Evolutionary conservation across 805 yeast genomes (phyloP).

Genomic region (Saturnispora ahearnii): DNA sequence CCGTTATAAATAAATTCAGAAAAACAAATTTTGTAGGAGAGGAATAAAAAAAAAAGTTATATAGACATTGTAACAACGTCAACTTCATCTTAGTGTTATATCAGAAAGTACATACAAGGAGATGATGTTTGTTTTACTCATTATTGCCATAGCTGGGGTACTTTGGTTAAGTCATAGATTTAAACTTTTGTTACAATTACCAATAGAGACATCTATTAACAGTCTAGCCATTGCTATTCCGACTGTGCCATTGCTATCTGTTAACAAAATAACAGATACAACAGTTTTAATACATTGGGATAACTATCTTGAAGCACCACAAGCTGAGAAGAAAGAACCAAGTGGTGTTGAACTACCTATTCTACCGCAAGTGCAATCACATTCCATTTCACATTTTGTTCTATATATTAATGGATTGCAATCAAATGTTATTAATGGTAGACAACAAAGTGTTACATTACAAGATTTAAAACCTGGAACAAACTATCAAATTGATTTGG

Average conservation of each 20-base stretch:
- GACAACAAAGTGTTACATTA: conserved; percentile 29
- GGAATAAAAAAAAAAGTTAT: background rate
- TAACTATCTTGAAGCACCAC: conserved; percentile 7
- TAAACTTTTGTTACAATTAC: conserved; percentile 27
- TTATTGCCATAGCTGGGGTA: conserved; percentile 19
- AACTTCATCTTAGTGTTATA: background rate
- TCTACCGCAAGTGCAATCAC: conserved; percentile 17
- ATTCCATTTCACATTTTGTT: conserved; percentile 27
- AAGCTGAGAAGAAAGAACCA: background rate
- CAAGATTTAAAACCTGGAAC: conserved; percentile 27
- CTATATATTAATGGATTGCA: conserved; percentile 34
- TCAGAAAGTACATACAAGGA: background rate
- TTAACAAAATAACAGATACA: conserved; percentile 41
- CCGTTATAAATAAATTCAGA: background rate
- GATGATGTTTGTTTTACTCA: conserved; percentile 15
- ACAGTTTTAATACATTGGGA: conserved; percentile 52
- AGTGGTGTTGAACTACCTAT: conserved; percentile 16
- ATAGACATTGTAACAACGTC: background rate
- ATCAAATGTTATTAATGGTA: conserved; percentile 28
- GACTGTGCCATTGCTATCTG: conserved; percentile 43
- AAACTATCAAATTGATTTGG: conserved; percentile 36
- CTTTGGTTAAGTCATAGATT: conserved; percentile 27
- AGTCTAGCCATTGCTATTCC: conserved; percentile 47
- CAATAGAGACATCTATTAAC: conserved; percentile 38
- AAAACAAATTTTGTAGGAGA: background rate